phyloP scores from a whole-genome alignment of 768 basidiomycete genomes.

The Hypholoma fasciculare region DNA sequence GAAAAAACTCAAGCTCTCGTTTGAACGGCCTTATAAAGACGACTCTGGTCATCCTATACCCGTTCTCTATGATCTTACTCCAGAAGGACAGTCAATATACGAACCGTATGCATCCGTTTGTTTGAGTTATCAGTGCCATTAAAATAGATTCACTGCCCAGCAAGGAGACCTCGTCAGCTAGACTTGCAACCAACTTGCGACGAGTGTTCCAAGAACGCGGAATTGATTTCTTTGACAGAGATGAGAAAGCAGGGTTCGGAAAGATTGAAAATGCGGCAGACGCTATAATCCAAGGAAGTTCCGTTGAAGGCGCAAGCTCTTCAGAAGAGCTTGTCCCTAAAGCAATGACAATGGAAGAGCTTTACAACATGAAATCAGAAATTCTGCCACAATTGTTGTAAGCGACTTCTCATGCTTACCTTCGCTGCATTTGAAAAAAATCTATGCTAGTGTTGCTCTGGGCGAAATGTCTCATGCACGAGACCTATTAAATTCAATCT shows the following conservation, averaged over 20 bases:
- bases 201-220: constrained; percentile 78
- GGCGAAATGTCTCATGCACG: constrained; percentile 81
- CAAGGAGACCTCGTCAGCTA: constrained; percentile 54
- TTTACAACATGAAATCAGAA: constrained; percentile 72
- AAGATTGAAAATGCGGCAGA: constrained; percentile 15
- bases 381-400: constrained; percentile 74
- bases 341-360: constrained; percentile 72
- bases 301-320: constrained; percentile 19
- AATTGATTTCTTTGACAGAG: constrained; percentile 65
- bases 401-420: constrained; percentile 28
- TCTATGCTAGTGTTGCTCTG: constrained; percentile 56
- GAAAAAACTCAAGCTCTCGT: constrained; percentile 63
- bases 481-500: constrained; percentile 63
- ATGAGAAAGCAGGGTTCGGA: constrained; percentile 7
- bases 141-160: constrained; percentile 27
- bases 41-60: constrained; percentile 67
- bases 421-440: neutral
- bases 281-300: constrained; percentile 16
- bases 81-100: constrained; percentile 66
- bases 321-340: constrained; percentile 30
- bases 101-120: constrained; percentile 58
- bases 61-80: constrained; percentile 64
- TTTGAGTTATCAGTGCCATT: constrained; percentile 11
- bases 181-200: constrained; percentile 63
- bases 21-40: constrained; percentile 83